Percentiles rank a stretch among this genome's conserved stretches.
These are phyloP conservation scores for Backusella liffmaniae DNA, from an alignment of 192 early-diverging fungal species.

Conservation along the genomic window DNA sequence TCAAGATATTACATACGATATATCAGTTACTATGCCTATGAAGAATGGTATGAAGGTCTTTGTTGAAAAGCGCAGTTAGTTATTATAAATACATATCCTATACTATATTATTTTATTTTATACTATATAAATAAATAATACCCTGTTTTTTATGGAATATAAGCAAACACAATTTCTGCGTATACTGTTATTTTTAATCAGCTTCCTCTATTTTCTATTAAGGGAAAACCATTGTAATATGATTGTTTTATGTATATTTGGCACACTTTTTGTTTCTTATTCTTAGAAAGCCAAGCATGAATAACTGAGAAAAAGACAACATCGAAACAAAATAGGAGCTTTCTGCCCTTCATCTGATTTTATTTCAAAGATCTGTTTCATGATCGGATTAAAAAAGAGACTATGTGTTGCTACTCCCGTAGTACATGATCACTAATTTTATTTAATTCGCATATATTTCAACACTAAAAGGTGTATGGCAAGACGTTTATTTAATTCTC, in stretches of 20 bases:
- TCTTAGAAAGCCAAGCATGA: neutral
- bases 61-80: slow-evolving; percentile 25
- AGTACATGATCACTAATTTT: neutral
- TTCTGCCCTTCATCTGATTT: neutral
- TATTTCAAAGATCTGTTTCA: neutral
- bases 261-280: neutral
- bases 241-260: neutral
- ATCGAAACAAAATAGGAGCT: neutral
- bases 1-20: slow-evolving; percentile 24
- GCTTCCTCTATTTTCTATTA: neutral
- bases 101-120: no score
- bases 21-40: slow-evolving; percentile 28
- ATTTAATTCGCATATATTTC: neutral
- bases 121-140: no score
- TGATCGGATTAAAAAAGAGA: neutral
- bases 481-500: neutral
- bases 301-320: neutral
- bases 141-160: no score
- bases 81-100: neutral
- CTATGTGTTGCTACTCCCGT: neutral
- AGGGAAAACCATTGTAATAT: no score
- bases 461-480: neutral
- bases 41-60: slow-evolving; percentile 31
- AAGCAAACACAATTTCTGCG: neutral
- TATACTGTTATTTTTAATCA: neutral